These are phyloP conservation scores for Metschnikowia cubensis DNA, from an alignment of 805 yeast species.

Conservation along the genomic window DNA sequence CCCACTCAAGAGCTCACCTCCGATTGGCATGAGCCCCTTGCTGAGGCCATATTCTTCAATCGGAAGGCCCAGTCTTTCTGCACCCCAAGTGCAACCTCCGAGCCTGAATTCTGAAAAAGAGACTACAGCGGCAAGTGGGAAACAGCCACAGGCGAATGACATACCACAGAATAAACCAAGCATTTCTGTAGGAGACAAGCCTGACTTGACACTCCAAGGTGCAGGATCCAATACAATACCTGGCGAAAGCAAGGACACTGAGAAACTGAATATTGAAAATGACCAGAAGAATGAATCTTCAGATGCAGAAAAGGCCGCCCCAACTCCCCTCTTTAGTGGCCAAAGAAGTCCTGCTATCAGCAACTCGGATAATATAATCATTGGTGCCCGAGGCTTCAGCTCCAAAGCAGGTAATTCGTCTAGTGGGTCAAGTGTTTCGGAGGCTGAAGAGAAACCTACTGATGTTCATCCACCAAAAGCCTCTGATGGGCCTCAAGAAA, in stretches of 20 bases:
- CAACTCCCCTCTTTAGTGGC: not conserved
- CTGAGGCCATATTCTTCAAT: not conserved
- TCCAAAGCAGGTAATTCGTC: not conserved
- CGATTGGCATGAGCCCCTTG: not conserved
- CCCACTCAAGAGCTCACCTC: not conserved
- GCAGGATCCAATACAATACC: not conserved
- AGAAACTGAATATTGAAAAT: not conserved
- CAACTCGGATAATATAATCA: constrained; percentile 3
- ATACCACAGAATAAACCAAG: not conserved
- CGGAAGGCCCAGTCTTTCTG: not conserved
- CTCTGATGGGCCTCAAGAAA: not conserved
- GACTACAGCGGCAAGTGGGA: not conserved
- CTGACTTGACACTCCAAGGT: not conserved
- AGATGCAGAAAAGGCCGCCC: not conserved
- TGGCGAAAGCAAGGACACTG: not conserved
- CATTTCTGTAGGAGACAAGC: not conserved
- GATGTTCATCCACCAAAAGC: not conserved
- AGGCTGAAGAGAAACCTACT: not conserved
- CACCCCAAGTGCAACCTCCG: not conserved
- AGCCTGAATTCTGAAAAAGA: not conserved
- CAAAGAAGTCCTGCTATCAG: constrained; percentile 4
- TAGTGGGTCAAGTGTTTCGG: not conserved
- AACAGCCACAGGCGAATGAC: no score
- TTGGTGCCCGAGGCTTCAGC: constrained; percentile 2
- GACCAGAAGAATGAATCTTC: not conserved